Conservation (phyloP, 108 stramenopile species). For the Stephanodiscus triporus region DNA sequence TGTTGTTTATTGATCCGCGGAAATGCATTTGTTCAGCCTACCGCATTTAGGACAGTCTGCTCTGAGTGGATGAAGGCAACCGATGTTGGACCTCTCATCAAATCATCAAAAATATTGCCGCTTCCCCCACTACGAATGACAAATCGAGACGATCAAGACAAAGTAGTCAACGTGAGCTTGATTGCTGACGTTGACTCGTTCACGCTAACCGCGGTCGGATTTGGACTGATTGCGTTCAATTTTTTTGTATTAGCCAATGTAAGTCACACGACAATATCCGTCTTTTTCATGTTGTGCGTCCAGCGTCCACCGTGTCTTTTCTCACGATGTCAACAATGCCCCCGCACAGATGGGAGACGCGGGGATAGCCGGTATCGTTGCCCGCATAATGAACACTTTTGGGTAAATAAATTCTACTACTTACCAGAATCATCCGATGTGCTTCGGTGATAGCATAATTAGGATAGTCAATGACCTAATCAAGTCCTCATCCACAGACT, state of each 20-base stretch:
- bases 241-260: conserved; percentile 85
- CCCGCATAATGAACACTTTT: conserved; percentile 74
- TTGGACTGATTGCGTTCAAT: conserved; percentile 84
- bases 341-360: conserved; percentile 67
- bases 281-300: neutral
- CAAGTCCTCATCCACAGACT: neutral
- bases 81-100: neutral
- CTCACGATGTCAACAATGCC: neutral
- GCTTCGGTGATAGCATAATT: neutral
- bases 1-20: neutral
- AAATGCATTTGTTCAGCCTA: conserved; percentile 6
- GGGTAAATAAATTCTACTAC: neutral
- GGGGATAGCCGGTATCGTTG: conserved; percentile 78
- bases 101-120: neutral
- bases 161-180: conserved; percentile 67
- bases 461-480: neutral
- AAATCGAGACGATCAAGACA: conserved; percentile 28
- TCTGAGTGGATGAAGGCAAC: neutral
- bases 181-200: conserved; percentile 69
- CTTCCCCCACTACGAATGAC: neutral
- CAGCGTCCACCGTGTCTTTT: conserved; percentile 5
- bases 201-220: conserved; percentile 80
- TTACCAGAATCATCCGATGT: neutral
- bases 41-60: neutral
- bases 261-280: conserved; percentile 9